Evolutionary conservation across 495 filamentous ascomycete species (phyloP).

Genomic region (Hypoxylon fragiforme): DNA sequence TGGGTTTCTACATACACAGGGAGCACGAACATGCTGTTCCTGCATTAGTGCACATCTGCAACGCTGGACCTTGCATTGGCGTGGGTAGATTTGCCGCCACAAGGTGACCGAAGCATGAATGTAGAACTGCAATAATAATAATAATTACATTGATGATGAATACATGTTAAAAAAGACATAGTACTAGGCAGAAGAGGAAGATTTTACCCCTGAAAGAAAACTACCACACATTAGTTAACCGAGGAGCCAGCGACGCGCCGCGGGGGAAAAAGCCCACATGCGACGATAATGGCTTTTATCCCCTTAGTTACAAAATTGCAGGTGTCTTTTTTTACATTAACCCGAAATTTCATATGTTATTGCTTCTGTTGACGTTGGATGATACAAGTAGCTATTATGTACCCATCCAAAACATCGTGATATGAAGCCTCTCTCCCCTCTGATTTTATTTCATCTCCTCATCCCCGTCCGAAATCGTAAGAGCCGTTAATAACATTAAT

Average conservation of each 20-base stretch:
- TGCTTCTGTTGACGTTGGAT: no score
- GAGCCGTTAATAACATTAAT: no score
- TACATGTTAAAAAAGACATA: not conserved
- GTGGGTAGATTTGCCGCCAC: conserved; percentile 23
- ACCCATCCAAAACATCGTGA: no score
- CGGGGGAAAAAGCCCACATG: conserved; percentile 13
- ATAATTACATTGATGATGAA: not conserved
- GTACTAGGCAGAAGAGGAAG: not conserved
- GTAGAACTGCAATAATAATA: not conserved
- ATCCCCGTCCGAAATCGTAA: no score
- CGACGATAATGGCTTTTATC: no score
- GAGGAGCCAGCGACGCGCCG: conserved; percentile 25
- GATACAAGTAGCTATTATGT: no score
- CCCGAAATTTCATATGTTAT: not conserved
- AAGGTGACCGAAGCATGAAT: not conserved
- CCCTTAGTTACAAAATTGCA: no score
- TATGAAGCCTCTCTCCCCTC: no score
- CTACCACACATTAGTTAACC: conserved; percentile 2
- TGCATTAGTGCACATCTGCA: conserved; percentile 29
- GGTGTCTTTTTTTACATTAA: no score
- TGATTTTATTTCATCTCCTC: no score
- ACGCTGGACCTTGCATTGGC: conserved; percentile 19
- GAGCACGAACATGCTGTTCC: no score
- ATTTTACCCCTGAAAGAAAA: conserved; percentile 20
- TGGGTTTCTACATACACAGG: no score